Conservation (phyloP, 2,329 filamentous ascomycete genomes). For the Rutstroemia sydowiana region DNA sequence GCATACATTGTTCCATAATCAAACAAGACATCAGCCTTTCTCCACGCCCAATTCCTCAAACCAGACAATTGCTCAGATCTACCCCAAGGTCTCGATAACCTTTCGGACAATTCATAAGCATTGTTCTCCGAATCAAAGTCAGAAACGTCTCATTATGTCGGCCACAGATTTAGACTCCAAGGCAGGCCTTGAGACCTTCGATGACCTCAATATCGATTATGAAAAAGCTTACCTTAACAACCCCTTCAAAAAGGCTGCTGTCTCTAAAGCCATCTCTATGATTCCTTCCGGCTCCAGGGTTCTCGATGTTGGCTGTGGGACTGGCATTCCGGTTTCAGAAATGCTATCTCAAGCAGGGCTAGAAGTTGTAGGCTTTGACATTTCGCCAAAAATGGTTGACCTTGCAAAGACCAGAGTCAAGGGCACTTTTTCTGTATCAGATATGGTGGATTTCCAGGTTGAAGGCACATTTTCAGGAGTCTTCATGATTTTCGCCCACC, state of each 20-base stretch:
- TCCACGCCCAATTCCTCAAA: too few relatives aligned
- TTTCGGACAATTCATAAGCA: not conserved
- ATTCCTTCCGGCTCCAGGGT: not conserved
- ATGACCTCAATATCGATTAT: conserved; percentile 7
- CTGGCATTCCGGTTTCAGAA: conserved; percentile 27
- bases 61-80: too few relatives aligned
- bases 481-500: conserved; percentile 28
- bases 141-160: not conserved
- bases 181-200: conserved; percentile 19
- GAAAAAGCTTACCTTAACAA: conserved; percentile 8
- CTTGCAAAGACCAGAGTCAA: conserved; percentile 12
- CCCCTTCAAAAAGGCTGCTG: not conserved
- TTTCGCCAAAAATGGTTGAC: conserved; percentile 30
- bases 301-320: conserved; percentile 32
- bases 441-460: conserved; percentile 19
- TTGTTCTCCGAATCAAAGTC: not conserved
- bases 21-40: too few relatives aligned
- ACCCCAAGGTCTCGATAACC: too few relatives aligned
- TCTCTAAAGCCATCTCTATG: not conserved
- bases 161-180: conserved; percentile 13
- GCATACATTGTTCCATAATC: too few relatives aligned
- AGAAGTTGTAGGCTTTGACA: conserved; percentile 19
- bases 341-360: conserved; percentile 22
- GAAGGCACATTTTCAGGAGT: conserved; percentile 22
- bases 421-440: conserved; percentile 11